Evolutionary conservation across 2,329 filamentous ascomycete genomes (phyloP).

Genomic region (Penicillium capsulatum): DNA sequence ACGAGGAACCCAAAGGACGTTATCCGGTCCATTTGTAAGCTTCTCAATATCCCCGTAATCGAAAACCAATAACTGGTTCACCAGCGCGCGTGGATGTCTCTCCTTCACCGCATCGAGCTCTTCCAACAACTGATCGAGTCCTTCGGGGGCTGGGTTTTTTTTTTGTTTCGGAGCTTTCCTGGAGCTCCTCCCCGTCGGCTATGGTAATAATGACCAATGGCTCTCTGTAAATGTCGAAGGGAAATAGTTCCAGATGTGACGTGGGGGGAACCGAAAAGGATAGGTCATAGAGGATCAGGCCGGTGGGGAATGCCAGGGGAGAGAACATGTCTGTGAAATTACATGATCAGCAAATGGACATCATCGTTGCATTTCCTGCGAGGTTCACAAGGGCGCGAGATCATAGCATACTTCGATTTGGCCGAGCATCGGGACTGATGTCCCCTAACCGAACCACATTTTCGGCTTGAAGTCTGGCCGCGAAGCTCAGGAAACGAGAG

Average conservation of each 20-base stretch:
- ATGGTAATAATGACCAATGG: conserved; percentile 78
- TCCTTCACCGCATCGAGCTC: conserved; percentile 69
- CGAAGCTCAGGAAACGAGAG: conserved; percentile 72
- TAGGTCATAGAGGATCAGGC: conserved; percentile 83
- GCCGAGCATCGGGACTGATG: conserved; percentile 76
- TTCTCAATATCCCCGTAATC: conserved; percentile 60
- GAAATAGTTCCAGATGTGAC: conserved; percentile 73
- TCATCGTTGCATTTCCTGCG: not conserved
- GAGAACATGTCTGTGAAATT: conserved; percentile 76
- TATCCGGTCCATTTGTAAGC: conserved; percentile 56
- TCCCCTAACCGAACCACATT: conserved; percentile 80
- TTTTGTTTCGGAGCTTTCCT: conserved; percentile 26
- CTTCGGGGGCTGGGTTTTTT: conserved; percentile 37
- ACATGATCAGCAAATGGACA: conserved; percentile 17
- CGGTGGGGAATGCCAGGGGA: conserved; percentile 78
- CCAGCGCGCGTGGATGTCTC: conserved; percentile 68
- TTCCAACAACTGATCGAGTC: conserved; percentile 46
- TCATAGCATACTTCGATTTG: conserved; percentile 71
- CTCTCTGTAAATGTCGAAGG: conserved; percentile 87
- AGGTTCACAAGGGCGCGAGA: not conserved
- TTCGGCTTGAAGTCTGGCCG: conserved; percentile 71
- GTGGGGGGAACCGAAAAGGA: conserved; percentile 73
- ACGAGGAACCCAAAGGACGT: conserved; percentile 67
- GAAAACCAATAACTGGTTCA: conserved; percentile 76
- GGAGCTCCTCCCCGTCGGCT: conserved; percentile 71